These are phyloP conservation scores for Nicotiana tomentosiformis DNA, from an alignment of 257 asterid genomes.

Conservation along the genomic window DNA sequence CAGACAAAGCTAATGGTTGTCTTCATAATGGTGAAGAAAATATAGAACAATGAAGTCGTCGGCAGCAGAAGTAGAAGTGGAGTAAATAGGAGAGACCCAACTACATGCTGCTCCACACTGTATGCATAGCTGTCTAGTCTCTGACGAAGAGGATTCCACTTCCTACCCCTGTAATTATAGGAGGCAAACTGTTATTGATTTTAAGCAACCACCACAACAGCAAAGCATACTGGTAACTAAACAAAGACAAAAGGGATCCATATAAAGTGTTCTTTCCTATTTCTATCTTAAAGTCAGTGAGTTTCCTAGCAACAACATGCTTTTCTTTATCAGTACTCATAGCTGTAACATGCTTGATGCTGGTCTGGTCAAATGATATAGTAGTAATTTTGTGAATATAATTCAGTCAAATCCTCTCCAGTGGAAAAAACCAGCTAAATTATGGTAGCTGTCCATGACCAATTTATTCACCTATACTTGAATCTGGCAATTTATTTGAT, in stretches of 20 bases:
- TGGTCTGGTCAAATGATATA: no score
- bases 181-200: slow-evolving; percentile 7
- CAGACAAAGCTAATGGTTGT: slow-evolving; percentile 53
- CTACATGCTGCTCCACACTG: slow-evolving; percentile 85
- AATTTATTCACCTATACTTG: not conserved
- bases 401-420: not conserved
- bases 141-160: slow-evolving; percentile 87
- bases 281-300: no score
- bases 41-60: slow-evolving; percentile 83
- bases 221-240: not conserved
- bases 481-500: not conserved
- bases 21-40: slow-evolving; percentile 80
- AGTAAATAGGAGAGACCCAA: slow-evolving; percentile 90
- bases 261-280: no score
- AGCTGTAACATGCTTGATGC: not conserved
- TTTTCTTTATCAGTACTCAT: no score
- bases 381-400: not conserved
- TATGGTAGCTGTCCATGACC: not conserved
- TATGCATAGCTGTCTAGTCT: slow-evolving; percentile 91
- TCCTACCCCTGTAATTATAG: slow-evolving; percentile 68
- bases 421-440: not conserved
- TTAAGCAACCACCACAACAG: not conserved
- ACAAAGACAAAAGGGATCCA: not conserved
- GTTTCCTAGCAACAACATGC: not conserved
- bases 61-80: slow-evolving; percentile 86